Evolutionary conservation across 1,139 yeast species (phyloP).

Genomic region (Eremothecium sinecaudum): DNA sequence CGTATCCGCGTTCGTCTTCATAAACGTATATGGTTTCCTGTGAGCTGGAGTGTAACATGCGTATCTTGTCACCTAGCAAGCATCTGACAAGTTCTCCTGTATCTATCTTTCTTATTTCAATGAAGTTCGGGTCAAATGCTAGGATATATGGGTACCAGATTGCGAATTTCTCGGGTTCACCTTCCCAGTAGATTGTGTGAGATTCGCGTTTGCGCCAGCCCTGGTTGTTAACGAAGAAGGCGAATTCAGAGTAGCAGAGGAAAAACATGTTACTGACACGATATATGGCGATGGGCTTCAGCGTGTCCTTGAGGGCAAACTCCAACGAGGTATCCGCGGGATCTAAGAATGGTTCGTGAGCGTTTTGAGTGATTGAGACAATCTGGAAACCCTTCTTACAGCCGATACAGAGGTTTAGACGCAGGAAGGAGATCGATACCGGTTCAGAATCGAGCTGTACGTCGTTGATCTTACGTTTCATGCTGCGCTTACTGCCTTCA

Average conservation of each 20-base stretch:
- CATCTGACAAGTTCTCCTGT: slow-evolving; percentile 77
- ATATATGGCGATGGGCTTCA: slow-evolving; percentile 87
- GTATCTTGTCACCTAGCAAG: slow-evolving; percentile 88
- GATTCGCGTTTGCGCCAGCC: slow-evolving; percentile 96
- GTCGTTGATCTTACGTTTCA: slow-evolving; percentile 62
- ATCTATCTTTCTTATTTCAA: slow-evolving; percentile 88
- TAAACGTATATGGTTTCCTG: slow-evolving; percentile 92
- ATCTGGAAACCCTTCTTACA: slow-evolving; percentile 95
- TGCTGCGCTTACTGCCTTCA: slow-evolving; percentile 46
- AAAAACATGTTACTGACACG: slow-evolving; percentile 81
- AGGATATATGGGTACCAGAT: slow-evolving; percentile 87
- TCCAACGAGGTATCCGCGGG: slow-evolving; percentile 96
- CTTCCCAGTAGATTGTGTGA: slow-evolving; percentile 96
- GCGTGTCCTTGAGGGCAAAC: slow-evolving; percentile 67
- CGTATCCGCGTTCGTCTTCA: slow-evolving; percentile 82
- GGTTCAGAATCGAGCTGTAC: slow-evolving; percentile 81
- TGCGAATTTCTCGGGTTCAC: slow-evolving; percentile 86
- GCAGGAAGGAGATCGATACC: slow-evolving; percentile 80
- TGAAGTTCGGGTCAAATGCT: slow-evolving; percentile 82
- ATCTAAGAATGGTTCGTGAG: slow-evolving; percentile 71
- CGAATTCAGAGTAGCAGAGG: slow-evolving; percentile 82
- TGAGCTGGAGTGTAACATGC: slow-evolving; percentile 80
- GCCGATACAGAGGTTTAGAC: slow-evolving; percentile 84
- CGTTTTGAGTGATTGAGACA: slow-evolving; percentile 47
- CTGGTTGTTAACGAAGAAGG: slow-evolving; percentile 85